Conservation (phyloP, 805 yeast genomes). For the Sugiyamaella mastotermitis region DNA sequence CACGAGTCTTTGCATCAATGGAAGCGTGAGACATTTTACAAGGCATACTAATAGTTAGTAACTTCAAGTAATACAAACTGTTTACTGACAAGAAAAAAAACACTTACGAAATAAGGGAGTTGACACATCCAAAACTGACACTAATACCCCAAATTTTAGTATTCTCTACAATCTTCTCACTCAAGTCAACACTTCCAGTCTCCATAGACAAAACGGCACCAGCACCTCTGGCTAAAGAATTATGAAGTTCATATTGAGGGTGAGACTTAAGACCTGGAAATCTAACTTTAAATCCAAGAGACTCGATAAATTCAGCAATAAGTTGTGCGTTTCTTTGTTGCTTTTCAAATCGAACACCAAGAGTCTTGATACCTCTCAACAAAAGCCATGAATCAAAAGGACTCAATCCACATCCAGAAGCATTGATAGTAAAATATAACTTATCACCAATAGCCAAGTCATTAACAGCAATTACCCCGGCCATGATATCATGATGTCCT, state of each 20-base stretch:
- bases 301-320: conserved; percentile 68
- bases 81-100: too few relatives aligned
- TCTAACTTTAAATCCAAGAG: conserved; percentile 67
- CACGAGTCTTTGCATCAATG: conserved; percentile 79
- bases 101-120: conserved; percentile 87
- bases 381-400: conserved; percentile 93
- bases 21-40: conserved; percentile 98
- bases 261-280: conserved; percentile 81
- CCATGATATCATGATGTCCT: conserved; percentile 97
- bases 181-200: conserved; percentile 64
- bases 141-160: conserved; percentile 80
- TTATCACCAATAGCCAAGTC: conserved; percentile 58
- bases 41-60: too few relatives aligned
- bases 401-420: conserved; percentile 85
- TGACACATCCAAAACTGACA: conserved; percentile 92
- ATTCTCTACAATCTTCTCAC: conserved; percentile 68
- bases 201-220: conserved; percentile 89
- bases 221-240: conserved; percentile 69
- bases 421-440: conserved; percentile 71
- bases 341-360: conserved; percentile 78
- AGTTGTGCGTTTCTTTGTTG: conserved; percentile 77
- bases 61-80: too few relatives aligned
- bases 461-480: conserved; percentile 79
- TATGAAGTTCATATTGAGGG: conserved; percentile 76
- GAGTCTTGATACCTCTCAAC: conserved; percentile 81